These are phyloP conservation scores for Diaporthe sp. DNA, from an alignment of 2,329 filamentous ascomycete genomes.

Conservation along the genomic window DNA sequence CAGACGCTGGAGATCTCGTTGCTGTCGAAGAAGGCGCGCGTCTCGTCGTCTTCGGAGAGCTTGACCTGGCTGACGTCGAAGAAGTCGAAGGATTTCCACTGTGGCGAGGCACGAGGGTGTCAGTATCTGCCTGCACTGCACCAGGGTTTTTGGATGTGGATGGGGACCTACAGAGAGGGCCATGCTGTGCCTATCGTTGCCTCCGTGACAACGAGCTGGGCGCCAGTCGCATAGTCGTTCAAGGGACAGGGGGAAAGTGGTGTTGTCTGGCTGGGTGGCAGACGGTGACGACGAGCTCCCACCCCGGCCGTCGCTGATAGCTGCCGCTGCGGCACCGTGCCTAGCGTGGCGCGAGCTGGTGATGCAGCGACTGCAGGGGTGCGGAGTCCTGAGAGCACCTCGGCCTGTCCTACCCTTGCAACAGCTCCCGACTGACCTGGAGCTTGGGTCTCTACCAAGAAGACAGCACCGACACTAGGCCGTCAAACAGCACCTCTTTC, in stretches of 20 bases:
- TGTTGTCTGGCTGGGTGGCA: neutral
- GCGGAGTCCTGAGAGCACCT: neutral
- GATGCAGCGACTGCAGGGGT: slow-evolving; percentile 25
- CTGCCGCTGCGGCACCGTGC: slow-evolving; percentile 21
- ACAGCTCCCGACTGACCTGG: neutral
- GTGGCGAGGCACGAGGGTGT: neutral
- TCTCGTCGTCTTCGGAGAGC: slow-evolving; percentile 80
- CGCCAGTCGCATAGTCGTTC: slow-evolving; percentile 20
- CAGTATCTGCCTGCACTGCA: neutral
- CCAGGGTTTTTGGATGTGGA: too few relatives aligned
- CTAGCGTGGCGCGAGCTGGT: slow-evolving; percentile 26
- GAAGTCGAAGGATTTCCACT: slow-evolving; percentile 99
- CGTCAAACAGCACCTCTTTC: neutral
- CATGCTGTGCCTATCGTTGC: slow-evolving; percentile 34
- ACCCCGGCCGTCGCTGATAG: neutral
- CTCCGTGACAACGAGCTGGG: slow-evolving; percentile 26
- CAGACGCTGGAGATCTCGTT: slow-evolving; percentile 86
- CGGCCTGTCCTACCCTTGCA: neutral
- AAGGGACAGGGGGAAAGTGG: neutral
- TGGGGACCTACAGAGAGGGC: slow-evolving; percentile 37
- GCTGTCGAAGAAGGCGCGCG: slow-evolving; percentile 83
- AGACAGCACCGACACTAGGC: neutral
- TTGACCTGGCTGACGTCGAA: slow-evolving; percentile 93
- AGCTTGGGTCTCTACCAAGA: neutral
- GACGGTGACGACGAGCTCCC: slow-evolving; percentile 22